phyloP scores from a whole-genome alignment of 2,329 filamentous ascomycete genomes.

The Fusarium kyushuense region DNA sequence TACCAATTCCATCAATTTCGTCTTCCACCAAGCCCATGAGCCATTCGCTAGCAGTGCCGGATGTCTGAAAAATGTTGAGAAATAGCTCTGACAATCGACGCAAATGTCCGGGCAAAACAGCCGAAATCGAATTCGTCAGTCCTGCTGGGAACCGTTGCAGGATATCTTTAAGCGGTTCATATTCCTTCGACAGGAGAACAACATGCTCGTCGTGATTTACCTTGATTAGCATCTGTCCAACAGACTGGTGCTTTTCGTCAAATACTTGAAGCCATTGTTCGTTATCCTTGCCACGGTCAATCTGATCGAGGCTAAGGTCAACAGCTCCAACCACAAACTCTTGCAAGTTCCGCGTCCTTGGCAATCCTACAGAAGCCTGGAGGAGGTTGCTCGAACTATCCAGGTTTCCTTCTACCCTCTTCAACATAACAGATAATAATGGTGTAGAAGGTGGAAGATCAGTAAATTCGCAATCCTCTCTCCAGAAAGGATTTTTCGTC shows the following conservation, averaged over 20 bases:
- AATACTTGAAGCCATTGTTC: constrained; percentile 90
- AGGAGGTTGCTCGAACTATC: constrained; percentile 57
- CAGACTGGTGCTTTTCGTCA: constrained; percentile 78
- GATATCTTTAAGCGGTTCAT: constrained; percentile 83
- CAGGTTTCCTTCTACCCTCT: constrained; percentile 67
- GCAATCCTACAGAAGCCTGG: constrained; percentile 46
- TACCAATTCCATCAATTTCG: constrained; percentile 93
- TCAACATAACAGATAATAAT: constrained; percentile 77
- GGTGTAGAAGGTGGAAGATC: constrained; percentile 79
- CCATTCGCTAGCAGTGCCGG: constrained; percentile 87
- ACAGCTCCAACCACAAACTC: constrained; percentile 76
- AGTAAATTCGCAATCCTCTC: constrained; percentile 81
- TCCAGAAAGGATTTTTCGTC: constrained; percentile 83
- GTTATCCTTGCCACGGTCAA: constrained; percentile 80
- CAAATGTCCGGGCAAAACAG: constrained; percentile 80
- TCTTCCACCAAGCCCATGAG: constrained; percentile 93
- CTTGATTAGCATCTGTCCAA: constrained; percentile 88
- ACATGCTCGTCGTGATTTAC: constrained; percentile 89
- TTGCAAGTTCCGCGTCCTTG: constrained; percentile 57
- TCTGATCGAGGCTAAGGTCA: constrained; percentile 83
- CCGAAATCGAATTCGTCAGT: constrained; percentile 85
- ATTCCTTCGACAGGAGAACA: constrained; percentile 87
- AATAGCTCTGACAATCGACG: constrained; percentile 86
- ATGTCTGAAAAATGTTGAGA: constrained; percentile 95
- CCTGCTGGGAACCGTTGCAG: constrained; percentile 87